A percentile compares a stretch with the other conserved stretches of the same genome.
These are phyloP conservation scores for Beauveria scarabaeidicola DNA, from an alignment of 2,329 filamentous ascomycete species.

Conservation along the genomic window DNA sequence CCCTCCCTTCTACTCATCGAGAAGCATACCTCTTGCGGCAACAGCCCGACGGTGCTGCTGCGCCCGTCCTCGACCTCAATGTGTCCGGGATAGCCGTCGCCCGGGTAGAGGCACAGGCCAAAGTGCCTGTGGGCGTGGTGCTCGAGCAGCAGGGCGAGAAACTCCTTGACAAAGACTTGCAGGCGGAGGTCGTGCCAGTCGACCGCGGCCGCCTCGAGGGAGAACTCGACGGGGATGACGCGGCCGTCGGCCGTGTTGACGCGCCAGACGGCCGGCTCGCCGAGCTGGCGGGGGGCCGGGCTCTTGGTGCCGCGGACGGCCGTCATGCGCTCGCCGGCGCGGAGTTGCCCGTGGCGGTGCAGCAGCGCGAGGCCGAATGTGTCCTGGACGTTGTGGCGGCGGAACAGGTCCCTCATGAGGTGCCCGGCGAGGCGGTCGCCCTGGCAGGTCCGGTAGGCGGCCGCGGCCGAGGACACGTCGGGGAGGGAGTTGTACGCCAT, in stretches of 20 bases:
- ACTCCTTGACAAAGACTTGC: conserved; percentile 2
- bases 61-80: background rate
- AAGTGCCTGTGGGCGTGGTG: background rate
- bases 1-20: too few species aligned
- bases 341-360: conserved; percentile 1
- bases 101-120: conserved; percentile 1
- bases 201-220: background rate
- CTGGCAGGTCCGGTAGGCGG: background rate
- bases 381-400: background rate
- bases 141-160: background rate
- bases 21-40: background rate
- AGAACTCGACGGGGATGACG: conserved; percentile 7
- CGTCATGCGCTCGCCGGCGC: conserved; percentile 5
- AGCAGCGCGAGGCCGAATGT: background rate
- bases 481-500: conserved; percentile 2
- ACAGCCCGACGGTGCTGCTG: background rate
- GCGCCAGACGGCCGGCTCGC: conserved; percentile 1
- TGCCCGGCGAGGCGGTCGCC: background rate
- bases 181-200: conserved; percentile 1
- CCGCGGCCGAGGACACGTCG: background rate
- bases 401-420: conserved; percentile 4
- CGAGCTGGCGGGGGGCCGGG: background rate
- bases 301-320: background rate
- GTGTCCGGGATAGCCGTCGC: conserved; percentile 3
- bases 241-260: conserved; percentile 2